Base-by-base conservation (phyloP, 2,329 filamentous ascomycete species). In the Colletotrichum sp. region DNA sequence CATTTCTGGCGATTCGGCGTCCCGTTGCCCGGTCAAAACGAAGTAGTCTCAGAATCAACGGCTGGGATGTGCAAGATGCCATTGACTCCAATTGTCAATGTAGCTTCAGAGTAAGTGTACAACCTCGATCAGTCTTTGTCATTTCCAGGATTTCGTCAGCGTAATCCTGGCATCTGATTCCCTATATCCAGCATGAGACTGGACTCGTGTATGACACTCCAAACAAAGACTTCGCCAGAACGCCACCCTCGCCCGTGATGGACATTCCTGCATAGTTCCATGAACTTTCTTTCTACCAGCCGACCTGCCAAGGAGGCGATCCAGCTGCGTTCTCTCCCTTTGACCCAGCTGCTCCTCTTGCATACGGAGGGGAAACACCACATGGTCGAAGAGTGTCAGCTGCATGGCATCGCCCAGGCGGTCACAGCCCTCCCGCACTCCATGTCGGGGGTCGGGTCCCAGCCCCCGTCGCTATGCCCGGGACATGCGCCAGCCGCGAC, bases 391-490 rank as follows among this genome's bases (percentile, higher is more conserved):
- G 62, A 60, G 26, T 12, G 10, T 21, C 49, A 66, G 24, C 52
- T 66, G 62, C 73, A 28, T 44, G 21, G n/a, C 30, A 21, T 63
- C 16, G 30, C 59, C 44, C 32, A 57, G 59, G 69, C 69, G 62
- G 74, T 66, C 64, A 69, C 71, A 74, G 74, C 34, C 65, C 57
- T 18, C 34, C 21, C 21, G 59, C 44, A 52, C 10, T 52, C n/a
- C 44, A 52, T 52, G 44, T 24, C 44, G 44, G 44, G 69, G 57
- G 55, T 65, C 74, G 65, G 72, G 70, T 76, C n/a, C 57, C 57
- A 49, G 52, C 21, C 21, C 65, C 44, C 34, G 15, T 65, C 49
- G 44, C 65, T 52, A 59, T 75, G 74, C 64, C 65, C 64, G 74
- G n/a, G 57, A 32, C 59, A 59, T 55, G 18, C 28, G 24, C 39